Evolutionary conservation across 2,329 filamentous ascomycete species (phyloP).

Genomic region (Aspergillus niger): DNA sequence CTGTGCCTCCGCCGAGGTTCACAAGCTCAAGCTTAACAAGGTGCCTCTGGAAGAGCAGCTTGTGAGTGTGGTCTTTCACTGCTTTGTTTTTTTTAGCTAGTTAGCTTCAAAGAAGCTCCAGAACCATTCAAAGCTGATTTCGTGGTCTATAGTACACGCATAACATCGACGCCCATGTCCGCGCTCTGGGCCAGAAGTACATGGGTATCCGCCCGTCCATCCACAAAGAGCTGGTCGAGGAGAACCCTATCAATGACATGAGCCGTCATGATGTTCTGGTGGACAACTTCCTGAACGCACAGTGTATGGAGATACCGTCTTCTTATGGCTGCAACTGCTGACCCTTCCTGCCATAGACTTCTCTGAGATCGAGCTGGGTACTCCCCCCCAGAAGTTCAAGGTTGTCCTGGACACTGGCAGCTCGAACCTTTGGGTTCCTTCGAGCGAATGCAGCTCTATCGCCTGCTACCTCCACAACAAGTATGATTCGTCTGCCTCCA

Average conservation of each 20-base stretch:
- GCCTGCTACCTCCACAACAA: constrained; percentile 97
- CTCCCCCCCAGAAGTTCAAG: constrained; percentile 93
- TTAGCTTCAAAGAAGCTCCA: not conserved
- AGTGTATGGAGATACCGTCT: constrained; percentile 67
- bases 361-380: constrained; percentile 91
- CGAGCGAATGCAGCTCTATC: constrained; percentile 85
- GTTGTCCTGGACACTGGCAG: constrained; percentile 97
- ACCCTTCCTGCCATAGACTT: constrained; percentile 67
- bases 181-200: constrained; percentile 91
- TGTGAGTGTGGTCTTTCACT: constrained; percentile 56
- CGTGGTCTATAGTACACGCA: constrained; percentile 62
- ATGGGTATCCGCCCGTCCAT: constrained; percentile 74
- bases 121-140: constrained; percentile 12
- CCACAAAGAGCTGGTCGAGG: constrained; percentile 77
- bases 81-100: not conserved
- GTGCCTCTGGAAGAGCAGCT: constrained; percentile 88
- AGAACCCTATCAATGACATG: constrained; percentile 66
- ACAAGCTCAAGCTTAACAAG: constrained; percentile 99
- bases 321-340: constrained; percentile 11
- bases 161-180: constrained; percentile 78
- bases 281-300: constrained; percentile 97
- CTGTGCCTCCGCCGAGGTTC: constrained; percentile 79
- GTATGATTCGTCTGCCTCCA: constrained; percentile 89
- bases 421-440: constrained; percentile 99
- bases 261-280: constrained; percentile 80